Evolutionary conservation across 192 early-diverging fungal species (phyloP), one percentile per base, ranked within the genome.

Genomic region (Coemansia sp.): DNA sequence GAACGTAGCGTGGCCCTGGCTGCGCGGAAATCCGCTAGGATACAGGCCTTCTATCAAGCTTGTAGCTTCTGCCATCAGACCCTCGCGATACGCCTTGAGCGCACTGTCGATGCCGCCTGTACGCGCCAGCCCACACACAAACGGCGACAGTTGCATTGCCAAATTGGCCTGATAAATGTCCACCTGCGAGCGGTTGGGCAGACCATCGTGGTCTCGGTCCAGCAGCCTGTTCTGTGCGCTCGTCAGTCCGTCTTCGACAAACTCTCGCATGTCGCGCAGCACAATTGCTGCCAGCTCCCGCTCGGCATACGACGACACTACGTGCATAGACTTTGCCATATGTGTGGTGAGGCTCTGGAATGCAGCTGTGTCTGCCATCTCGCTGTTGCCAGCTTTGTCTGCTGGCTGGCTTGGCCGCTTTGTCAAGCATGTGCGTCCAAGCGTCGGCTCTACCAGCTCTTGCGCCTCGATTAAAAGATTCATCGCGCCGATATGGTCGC

Each of bases 401-500:
- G 41, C 12, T 15, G 41, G 41, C 27, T 27, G 12, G 2, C 53
- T 25, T 32, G 53, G 3, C 15, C 27, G 24, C 0, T 29, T 45
- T 53, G 49, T 39, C 62, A 6, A 57, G 57, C 24, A 24, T 15
- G 50, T 29, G 11, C 10, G 17, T 29, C 47, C 57, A 9, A 27
- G 41, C 1, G 66, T 78, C 3, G 69, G 60, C 17, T 83, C 70
- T 15, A 66, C 62, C 51, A 79, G 73, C 17, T 87, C 85, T 43
- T 87, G 86, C 5, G 92, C 86, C 37, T 97, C 92, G 45, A 92
- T 90, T 39, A 98, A 89, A 47, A 98, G 73, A 61, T 94, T 92
- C 62, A 98, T 69, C 4, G 96, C 95, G 3, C 87, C 93, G 57
- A 94, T 90, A 66, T 92, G 94, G 74, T 97, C 88, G 4, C 86